These are phyloP conservation scores for Hamamelis virginiana DNA, from an alignment of 164 flowering plant species.

Conservation along the genomic window DNA sequence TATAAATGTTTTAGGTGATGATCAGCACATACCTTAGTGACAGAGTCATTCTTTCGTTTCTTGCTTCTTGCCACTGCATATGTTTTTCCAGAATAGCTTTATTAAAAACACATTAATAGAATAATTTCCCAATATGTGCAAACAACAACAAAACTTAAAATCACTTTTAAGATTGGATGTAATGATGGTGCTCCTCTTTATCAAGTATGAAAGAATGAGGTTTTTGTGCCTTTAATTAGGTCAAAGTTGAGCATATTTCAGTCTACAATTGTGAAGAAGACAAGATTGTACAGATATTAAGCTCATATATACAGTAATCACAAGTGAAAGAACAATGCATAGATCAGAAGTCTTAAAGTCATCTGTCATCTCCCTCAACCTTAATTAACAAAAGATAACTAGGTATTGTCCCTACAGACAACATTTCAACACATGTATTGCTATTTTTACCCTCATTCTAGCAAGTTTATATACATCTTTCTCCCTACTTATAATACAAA, in stretches of 20 bases:
- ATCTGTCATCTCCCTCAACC: not conserved
- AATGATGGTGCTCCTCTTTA: not conserved
- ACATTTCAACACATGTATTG: too few species aligned
- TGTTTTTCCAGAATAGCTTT: not conserved
- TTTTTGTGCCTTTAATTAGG: not conserved
- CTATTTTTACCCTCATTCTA: too few species aligned
- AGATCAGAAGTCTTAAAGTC: too few species aligned
- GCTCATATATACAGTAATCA: not conserved
- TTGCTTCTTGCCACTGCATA: conserved; percentile 63
- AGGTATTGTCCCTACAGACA: too few species aligned
- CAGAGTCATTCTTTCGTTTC: conserved; percentile 62
- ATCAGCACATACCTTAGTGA: conserved; percentile 45
- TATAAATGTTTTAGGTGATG: not conserved
- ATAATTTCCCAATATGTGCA: too few species aligned
- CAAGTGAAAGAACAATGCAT: not conserved
- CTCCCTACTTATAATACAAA: too few species aligned
- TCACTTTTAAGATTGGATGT: not conserved
- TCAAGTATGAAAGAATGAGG: not conserved
- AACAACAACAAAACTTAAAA: not conserved
- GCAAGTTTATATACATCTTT: too few species aligned
- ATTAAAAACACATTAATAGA: not conserved
- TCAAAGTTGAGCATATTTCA: not conserved
- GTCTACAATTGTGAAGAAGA: not conserved
- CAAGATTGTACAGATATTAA: not conserved
- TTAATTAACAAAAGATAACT: too few species aligned